Evolutionary conservation across 2,329 filamentous ascomycete species (phyloP).

Genomic region (Pseudogymnoascus sp.): DNA sequence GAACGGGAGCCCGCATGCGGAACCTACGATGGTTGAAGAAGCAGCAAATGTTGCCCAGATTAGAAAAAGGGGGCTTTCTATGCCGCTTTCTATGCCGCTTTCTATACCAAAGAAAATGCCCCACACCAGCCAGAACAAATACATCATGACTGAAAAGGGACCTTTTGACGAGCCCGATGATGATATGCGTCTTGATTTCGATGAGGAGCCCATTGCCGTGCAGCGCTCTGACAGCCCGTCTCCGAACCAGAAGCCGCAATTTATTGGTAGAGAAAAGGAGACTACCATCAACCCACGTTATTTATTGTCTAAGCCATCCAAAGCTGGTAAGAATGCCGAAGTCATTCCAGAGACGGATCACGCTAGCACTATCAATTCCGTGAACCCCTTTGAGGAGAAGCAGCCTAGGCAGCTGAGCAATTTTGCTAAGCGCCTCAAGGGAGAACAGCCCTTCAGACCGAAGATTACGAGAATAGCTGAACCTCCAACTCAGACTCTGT

Average conservation of each 20-base stretch:
- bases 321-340: background rate
- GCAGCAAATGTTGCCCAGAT: background rate
- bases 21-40: background rate
- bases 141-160: background rate
- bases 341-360: background rate
- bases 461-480: background rate
- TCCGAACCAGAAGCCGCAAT: background rate
- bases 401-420: background rate
- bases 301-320: background rate
- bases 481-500: background rate
- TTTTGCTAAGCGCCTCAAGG: background rate
- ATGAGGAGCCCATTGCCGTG: background rate
- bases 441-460: background rate
- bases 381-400: background rate
- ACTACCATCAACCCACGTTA: background rate
- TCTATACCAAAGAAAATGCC: constrained; percentile 16
- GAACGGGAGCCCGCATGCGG: constrained; percentile 23
- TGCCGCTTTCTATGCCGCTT: background rate
- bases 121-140: constrained; percentile 12
- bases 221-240: background rate
- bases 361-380: background rate
- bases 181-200: background rate
- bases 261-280: background rate
- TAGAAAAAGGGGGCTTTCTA: background rate
- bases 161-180: background rate